Conservation (phyloP, 1,284 basidiomycete species). For the Ustilago curta region DNA sequence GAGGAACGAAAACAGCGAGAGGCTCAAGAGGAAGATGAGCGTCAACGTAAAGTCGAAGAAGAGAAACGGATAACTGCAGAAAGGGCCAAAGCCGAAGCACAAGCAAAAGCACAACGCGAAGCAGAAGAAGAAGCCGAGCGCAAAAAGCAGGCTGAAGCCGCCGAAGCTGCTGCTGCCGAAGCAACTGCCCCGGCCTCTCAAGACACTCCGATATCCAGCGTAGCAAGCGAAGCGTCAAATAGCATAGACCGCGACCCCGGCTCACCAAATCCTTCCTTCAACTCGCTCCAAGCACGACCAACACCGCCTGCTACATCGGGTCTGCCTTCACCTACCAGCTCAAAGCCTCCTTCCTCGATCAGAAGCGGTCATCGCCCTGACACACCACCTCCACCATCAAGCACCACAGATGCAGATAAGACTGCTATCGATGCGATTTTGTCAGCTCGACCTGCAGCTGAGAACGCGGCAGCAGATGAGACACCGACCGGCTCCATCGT, state of each 20-base stretch:
- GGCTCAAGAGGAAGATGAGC: slow-evolving; percentile 32
- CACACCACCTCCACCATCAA: slow-evolving; percentile 12
- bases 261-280: slow-evolving; percentile 61
- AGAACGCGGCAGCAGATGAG: slow-evolving; percentile 21
- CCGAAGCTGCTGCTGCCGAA: not conserved
- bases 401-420: not conserved
- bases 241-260: slow-evolving; percentile 21
- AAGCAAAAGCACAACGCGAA: slow-evolving; percentile 21
- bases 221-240: slow-evolving; percentile 19
- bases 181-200: not conserved
- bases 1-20: slow-evolving; percentile 45
- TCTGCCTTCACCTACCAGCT: slow-evolving; percentile 43
- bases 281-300: slow-evolving; percentile 57
- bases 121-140: slow-evolving; percentile 29
- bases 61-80: slow-evolving; percentile 32
- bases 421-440: not conserved
- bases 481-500: slow-evolving; percentile 40
- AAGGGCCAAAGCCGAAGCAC: slow-evolving; percentile 20
- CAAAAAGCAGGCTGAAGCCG: slow-evolving; percentile 12
- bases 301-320: slow-evolving; percentile 60
- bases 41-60: slow-evolving; percentile 30
- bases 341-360: slow-evolving; percentile 46
- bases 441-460: not conserved
- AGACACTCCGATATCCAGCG: slow-evolving; percentile 10
- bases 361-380: slow-evolving; percentile 32